Percentiles rank a stretch among this genome's conserved stretches.
These are phyloP conservation scores for Murraya paniculata DNA, from an alignment of 345 rosid genomes.

Conservation along the genomic window DNA sequence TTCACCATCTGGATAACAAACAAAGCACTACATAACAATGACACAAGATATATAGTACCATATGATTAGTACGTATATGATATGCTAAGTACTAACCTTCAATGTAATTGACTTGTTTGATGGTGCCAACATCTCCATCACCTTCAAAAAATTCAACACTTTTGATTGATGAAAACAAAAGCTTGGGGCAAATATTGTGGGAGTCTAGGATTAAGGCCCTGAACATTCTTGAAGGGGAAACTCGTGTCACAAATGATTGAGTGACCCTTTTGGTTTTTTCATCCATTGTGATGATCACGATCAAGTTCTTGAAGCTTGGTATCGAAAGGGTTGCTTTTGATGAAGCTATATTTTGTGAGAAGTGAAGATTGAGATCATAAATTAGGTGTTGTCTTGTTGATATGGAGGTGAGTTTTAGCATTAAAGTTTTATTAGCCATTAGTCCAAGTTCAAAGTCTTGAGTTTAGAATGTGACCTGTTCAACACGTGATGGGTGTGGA, in stretches of 20 bases:
- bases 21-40: neutral
- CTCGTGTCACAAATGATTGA: slow-evolving; percentile 29
- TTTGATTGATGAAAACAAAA: slow-evolving; percentile 40
- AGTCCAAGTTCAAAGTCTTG: neutral
- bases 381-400: neutral
- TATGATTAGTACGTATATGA: neutral
- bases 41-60: neutral
- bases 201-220: slow-evolving; percentile 44
- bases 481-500: neutral
- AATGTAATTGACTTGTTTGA: slow-evolving; percentile 41
- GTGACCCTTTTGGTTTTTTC: slow-evolving; percentile 18
- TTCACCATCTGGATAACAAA: slow-evolving; percentile 23
- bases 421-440: neutral
- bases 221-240: slow-evolving; percentile 39
- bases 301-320: neutral
- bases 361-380: neutral
- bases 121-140: slow-evolving; percentile 37
- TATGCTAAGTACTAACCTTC: slow-evolving; percentile 23
- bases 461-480: slow-evolving; percentile 2
- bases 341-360: neutral
- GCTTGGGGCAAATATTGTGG: slow-evolving; percentile 38
- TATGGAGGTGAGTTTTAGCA: neutral
- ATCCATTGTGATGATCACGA: slow-evolving; percentile 6
- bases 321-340: neutral
- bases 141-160: slow-evolving; percentile 36